Conservation (phyloP, 2,329 filamentous ascomycete genomes). For the Davidsoniella virescens region DNA sequence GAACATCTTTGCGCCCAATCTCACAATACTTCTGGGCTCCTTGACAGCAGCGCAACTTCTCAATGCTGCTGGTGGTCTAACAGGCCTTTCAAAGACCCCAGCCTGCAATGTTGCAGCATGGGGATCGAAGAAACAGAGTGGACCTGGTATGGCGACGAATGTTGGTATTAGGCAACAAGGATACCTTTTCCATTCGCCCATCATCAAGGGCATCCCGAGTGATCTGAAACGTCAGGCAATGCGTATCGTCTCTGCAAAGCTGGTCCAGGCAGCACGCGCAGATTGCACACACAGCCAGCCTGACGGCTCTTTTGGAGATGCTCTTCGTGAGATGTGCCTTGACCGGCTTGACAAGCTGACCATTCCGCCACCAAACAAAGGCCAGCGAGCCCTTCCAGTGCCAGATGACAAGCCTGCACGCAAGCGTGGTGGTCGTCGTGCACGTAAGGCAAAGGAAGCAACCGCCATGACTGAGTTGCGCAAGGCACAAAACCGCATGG, state of each 20-base stretch:
- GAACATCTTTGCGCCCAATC: slow-evolving; percentile 87
- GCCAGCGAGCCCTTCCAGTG: slow-evolving; percentile 68
- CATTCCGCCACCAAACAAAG: slow-evolving; percentile 79
- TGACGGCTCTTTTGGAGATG: slow-evolving; percentile 69
- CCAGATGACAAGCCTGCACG: slow-evolving; percentile 90
- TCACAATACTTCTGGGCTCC: slow-evolving; percentile 79
- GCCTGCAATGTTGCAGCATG: slow-evolving; percentile 84
- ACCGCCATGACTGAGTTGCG: slow-evolving; percentile 92
- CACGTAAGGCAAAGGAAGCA: slow-evolving; percentile 89
- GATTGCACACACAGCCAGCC: slow-evolving; percentile 70
- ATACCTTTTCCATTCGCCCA: slow-evolving; percentile 79
- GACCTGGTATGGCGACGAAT: slow-evolving; percentile 76
- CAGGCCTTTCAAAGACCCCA: slow-evolving; percentile 77
- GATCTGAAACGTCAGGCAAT: slow-evolving; percentile 88
- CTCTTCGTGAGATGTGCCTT: slow-evolving; percentile 66
- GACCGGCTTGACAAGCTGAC: slow-evolving; percentile 84
- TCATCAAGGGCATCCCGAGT: slow-evolving; percentile 68
- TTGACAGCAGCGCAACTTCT: slow-evolving; percentile 92
- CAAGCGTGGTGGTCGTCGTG: slow-evolving; percentile 80
- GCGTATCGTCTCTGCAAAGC: slow-evolving; percentile 84
- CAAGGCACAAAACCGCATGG: slow-evolving; percentile 91
- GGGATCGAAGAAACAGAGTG: slow-evolving; percentile 70
- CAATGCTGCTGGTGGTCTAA: slow-evolving; percentile 79
- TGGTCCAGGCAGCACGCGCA: slow-evolving; percentile 81
- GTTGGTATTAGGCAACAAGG: slow-evolving; percentile 82